Conservation (phyloP, 768 basidiomycete species). For the Paxillus rubicundulus region DNA sequence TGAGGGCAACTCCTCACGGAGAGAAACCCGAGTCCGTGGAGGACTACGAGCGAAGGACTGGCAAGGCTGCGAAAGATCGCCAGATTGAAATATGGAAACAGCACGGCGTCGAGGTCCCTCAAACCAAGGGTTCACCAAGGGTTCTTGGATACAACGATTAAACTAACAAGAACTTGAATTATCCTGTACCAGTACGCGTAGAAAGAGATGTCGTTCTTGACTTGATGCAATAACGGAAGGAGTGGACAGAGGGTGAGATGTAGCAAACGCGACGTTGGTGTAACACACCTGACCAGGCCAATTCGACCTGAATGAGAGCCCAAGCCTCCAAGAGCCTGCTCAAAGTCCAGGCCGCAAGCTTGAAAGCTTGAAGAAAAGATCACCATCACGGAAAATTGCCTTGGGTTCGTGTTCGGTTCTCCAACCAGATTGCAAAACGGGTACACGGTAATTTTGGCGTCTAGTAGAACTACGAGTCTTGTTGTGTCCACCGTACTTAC, state of each 20-base stretch:
- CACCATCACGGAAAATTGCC: constrained; percentile 24
- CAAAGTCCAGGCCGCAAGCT: constrained; percentile 20
- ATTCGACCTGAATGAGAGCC: not conserved
- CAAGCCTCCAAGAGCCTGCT: constrained; percentile 12
- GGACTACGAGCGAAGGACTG: constrained; percentile 61
- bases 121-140: constrained; percentile 30
- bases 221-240: not conserved
- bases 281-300: too few species aligned
- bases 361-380: constrained; percentile 18
- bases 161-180: constrained; percentile 11
- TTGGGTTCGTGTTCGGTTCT: too few species aligned
- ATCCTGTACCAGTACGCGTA: constrained; percentile 6
- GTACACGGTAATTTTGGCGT: constrained; percentile 10
- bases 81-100: constrained; percentile 70
- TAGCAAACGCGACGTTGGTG: too few species aligned
- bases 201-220: not conserved
- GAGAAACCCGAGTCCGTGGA: constrained; percentile 75
- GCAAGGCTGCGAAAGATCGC: constrained; percentile 70
- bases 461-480: constrained; percentile 5
- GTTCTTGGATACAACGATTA: constrained; percentile 63
- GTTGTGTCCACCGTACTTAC: too few species aligned
- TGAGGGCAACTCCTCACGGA: constrained; percentile 79
- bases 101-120: constrained; percentile 50
- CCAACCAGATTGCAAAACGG: constrained; percentile 18
- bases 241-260: not conserved